Evolutionary conservation across 1,284 basidiomycete genomes (phyloP), one percentile per base, ranked within the genome.

Genomic region (Boletus smithii): DNA sequence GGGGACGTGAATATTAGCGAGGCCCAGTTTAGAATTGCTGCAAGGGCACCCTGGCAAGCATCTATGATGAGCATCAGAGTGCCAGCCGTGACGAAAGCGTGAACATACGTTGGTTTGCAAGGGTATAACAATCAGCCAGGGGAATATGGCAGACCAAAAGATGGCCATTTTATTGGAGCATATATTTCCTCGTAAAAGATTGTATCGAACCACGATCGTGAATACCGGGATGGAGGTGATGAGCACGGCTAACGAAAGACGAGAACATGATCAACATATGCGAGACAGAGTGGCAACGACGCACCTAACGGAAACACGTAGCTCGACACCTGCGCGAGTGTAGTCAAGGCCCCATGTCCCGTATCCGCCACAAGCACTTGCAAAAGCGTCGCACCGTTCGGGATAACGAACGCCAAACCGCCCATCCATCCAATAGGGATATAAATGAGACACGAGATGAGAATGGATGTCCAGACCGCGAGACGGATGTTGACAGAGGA

Each of bases 231-330:
- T 48, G 7, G 61, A 60, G 4, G 59, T 63, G 3, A 60, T 42
- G 41, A 63, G 61, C 6, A 63, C 61, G 17, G 61, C 61, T 63
- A 18, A 31, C n/a, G n/a, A n/a, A n/a, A n/a, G n/a, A n/a, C n/a
- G 6, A 26, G 29, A 13, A n/a, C 14, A 17, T 8, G 26, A 22
- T 44, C n/a, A 42, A 37, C 14, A 18, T 13, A 8, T 3, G 16
- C 5, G 9, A 36, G 8, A 33, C 10, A 23, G 14, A 13, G 22
- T 2, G 7, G 16, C 0, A 13, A 37, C 14, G 11, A 41, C 58
- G 8, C 8, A 61, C 58, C 58, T 29, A 59, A 43, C 2, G 60
- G 58, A 42, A 62, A 59, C 4, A 58, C 18, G 17, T 57, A 62
- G 13, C 58, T 59, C 3, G 60, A 56, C 11, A 53, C 50, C 2